Percentiles rank a stretch among this genome's conserved stretches.
These are phyloP conservation scores for Peniophora sp. DNA, from an alignment of 1,284 basidiomycete genomes.

Conservation along the genomic window DNA sequence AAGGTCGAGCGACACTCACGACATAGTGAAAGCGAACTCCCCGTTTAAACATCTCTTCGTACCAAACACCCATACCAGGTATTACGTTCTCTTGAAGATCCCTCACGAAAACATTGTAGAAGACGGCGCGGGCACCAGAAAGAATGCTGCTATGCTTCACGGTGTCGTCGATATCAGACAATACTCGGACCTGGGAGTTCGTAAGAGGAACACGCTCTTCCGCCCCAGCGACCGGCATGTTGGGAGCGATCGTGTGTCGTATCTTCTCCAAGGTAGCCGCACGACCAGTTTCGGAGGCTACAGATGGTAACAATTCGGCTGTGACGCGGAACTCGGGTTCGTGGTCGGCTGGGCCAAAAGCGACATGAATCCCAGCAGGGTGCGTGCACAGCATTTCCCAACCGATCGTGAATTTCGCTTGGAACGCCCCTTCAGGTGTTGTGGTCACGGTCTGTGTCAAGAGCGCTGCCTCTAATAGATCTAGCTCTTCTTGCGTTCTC, in stretches of 20 bases:
- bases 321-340: constrained; percentile 54
- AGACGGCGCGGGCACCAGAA: constrained; percentile 66
- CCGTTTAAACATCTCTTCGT: constrained; percentile 55
- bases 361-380: constrained; percentile 46
- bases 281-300: constrained; percentile 3
- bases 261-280: background rate
- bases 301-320: constrained; percentile 41
- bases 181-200: constrained; percentile 58
- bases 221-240: constrained; percentile 22
- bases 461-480: constrained; percentile 34
- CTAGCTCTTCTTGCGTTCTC: constrained; percentile 16
- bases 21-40: constrained; percentile 83
- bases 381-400: constrained; percentile 67
- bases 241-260: background rate
- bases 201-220: constrained; percentile 36
- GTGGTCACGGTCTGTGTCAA: constrained; percentile 45
- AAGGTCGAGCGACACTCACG: constrained; percentile 41
- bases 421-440: constrained; percentile 64
- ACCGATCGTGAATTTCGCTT: constrained; percentile 47
- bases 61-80: constrained; percentile 84
- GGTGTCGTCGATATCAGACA: constrained; percentile 95
- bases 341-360: constrained; percentile 39
- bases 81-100: constrained; percentile 73
- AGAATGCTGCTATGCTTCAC: constrained; percentile 76
- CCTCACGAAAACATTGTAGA: constrained; percentile 73